Conservation (phyloP, 345 rosid genomes). For the Kandelia obovata region DNA sequence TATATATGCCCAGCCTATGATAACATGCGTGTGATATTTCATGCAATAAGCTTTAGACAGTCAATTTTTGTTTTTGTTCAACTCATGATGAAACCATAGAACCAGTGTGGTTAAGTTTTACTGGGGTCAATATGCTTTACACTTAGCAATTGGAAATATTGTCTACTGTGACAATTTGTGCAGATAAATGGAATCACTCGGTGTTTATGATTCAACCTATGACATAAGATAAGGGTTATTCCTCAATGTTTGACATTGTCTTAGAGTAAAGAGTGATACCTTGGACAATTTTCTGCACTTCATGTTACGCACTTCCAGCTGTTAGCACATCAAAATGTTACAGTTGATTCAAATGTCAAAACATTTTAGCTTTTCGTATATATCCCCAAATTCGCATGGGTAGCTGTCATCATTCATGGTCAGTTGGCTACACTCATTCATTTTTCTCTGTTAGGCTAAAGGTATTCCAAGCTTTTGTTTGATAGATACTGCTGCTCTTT, state of each 20-base stretch:
- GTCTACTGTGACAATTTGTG: not conserved
- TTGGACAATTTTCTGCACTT: not conserved
- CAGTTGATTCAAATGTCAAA: not conserved
- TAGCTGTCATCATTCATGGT: not conserved
- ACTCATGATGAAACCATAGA: no score
- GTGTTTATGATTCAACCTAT: not conserved
- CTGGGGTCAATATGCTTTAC: no score
- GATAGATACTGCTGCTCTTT: not conserved
- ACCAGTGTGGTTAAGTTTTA: no score
- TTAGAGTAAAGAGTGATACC: no score
- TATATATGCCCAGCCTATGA: no score
- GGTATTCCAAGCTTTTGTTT: constrained; percentile 1
- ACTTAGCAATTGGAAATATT: not conserved
- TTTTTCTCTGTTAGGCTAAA: constrained; percentile 7
- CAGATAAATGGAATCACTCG: not conserved
- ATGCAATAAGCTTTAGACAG: no score
- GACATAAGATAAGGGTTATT: not conserved
- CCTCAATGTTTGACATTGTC: not conserved
- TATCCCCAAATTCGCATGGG: not conserved
- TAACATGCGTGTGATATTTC: no score
- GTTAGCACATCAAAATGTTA: not conserved
- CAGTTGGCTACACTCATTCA: not conserved
- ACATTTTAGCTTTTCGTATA: not conserved
- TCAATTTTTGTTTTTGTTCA: no score
- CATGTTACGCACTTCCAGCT: not conserved